Percentiles rank a stretch among this genome's conserved stretches.
Evolutionary conservation across 2,329 filamentous ascomycete species (phyloP).

Genomic region (Aureobasidium sp.): DNA sequence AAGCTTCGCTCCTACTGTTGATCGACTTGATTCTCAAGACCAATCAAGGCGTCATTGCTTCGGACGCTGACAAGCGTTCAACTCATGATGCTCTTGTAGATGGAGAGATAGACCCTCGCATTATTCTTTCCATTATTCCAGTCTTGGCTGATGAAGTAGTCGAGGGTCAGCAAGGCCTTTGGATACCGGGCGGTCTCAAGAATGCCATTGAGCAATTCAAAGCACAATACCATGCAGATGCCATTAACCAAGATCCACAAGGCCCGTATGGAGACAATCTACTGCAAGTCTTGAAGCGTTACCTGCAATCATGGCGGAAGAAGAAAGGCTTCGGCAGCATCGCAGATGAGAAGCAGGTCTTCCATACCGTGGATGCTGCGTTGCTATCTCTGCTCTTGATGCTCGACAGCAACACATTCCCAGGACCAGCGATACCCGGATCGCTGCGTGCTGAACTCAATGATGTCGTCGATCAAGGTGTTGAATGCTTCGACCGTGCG

Average conservation of each 20-base stretch:
- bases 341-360: constrained; percentile 79
- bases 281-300: constrained; percentile 66
- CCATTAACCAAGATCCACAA: constrained; percentile 30
- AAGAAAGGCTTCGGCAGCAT: constrained; percentile 96
- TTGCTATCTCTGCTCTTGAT: constrained; percentile 74
- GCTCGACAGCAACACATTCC: constrained; percentile 59
- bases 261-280: constrained; percentile 45
- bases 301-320: constrained; percentile 77
- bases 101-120: constrained; percentile 77
- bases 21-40: constrained; percentile 45
- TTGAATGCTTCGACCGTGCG: constrained; percentile 86
- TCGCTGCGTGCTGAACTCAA: constrained; percentile 73
- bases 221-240: constrained; percentile 29
- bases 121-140: constrained; percentile 72
- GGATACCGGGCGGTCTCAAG: constrained; percentile 81
- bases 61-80: constrained; percentile 58
- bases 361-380: constrained; percentile 81
- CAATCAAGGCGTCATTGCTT: constrained; percentile 40
- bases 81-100: constrained; percentile 75
- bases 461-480: constrained; percentile 77
- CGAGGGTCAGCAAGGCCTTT: constrained; percentile 73
- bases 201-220: constrained; percentile 56
- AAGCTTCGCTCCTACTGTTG: constrained; percentile 75
- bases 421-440: constrained; percentile 51
- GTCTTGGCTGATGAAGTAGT: constrained; percentile 73